Evolutionary conservation across 169 alveolate species (phyloP), one percentile per base, ranked within the genome.

Genomic region (Plasmodium inui): DNA sequence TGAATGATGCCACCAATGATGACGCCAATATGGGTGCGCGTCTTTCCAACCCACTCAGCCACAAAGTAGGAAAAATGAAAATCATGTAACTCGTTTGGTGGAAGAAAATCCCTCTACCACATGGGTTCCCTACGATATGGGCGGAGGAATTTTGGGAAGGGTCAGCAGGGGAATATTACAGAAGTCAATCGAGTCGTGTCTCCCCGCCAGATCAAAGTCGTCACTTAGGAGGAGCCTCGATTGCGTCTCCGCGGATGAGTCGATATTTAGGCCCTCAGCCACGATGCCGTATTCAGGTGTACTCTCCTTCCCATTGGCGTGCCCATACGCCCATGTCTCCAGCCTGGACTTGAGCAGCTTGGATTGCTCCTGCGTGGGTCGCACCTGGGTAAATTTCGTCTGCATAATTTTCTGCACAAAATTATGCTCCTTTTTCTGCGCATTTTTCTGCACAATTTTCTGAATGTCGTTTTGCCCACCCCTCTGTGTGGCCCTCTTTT

Each of bases 131-230:
- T 89, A 89, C 30, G 72, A 89, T 67, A 89, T 80, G 17, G 94
- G 94, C 8, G 94, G 94, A 30, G 94, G 94, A 2, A 89, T 70
- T 61, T 89, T 89, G 19, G 94, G 94, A 50, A 89, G 67, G 1
- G 61, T 44, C 39, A 89, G 34, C 53, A 89, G 44, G 19, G 91
- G 91, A 53, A 89, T 89, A 67, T 89, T 89, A 3, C 67, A 71
- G 22, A 34, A 44, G 82, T 89, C 94, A 6, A 85, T 4, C 14
- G 61, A 53, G 19, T 85, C 80, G 9, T 34, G 17, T 55, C 67
- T 34, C 55, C 41, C 80, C 39, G 76, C 34, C 14, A 19, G 37
- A 22, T 67, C 76, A 19, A 28, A 67, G 37, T 67, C 61, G 61
- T 50, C 76, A 67, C 37, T 67, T 67, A 67, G n/a, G 14, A 17